Evolutionary conservation across 1,139 yeast species (phyloP).

Genomic region (Meyerozyma guilliermondii): DNA sequence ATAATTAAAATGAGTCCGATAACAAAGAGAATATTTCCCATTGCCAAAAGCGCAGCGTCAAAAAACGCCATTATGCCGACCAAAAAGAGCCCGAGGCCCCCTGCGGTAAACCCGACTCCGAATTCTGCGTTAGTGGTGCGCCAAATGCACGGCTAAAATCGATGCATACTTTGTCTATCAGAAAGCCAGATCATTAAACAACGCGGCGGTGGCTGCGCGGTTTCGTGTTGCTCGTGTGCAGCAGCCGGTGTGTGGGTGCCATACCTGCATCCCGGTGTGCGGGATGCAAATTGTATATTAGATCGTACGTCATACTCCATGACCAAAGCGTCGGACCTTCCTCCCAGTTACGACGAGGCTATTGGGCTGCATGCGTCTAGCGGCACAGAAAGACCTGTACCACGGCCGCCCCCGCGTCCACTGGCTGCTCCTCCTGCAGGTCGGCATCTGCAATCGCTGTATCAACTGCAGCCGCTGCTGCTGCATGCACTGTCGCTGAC

Average conservation of each 20-base stretch:
- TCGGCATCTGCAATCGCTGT: conserved; percentile 3
- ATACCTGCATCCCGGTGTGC: no score
- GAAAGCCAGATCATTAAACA: conserved; percentile 68
- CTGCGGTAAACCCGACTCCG: conserved; percentile 92
- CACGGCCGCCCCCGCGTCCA: conserved; percentile 1
- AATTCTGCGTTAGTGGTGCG: conserved; percentile 48
- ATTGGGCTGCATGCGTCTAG: background rate
- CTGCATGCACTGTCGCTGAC: background rate
- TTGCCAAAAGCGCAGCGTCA: conserved; percentile 83
- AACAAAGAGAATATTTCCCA: conserved; percentile 80
- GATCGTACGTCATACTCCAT: background rate
- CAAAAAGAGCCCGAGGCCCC: conserved; percentile 73
- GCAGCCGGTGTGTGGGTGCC: no score
- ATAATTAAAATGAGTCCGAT: conserved; percentile 80
- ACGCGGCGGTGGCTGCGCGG: background rate
- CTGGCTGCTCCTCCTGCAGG: conserved; percentile 4
- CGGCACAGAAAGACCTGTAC: background rate
- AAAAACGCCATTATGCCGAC: conserved; percentile 83
- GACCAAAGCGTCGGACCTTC: conserved; percentile 6
- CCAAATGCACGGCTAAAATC: conserved; percentile 2
- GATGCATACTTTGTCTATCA: conserved; percentile 66
- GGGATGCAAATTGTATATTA: no score
- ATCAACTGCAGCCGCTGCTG: background rate
- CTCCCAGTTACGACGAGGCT: conserved; percentile 11
- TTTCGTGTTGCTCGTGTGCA: no score